phyloP scores from a whole-genome alignment of 305 asterid genomes.

The Andrographis paniculata region DNA sequence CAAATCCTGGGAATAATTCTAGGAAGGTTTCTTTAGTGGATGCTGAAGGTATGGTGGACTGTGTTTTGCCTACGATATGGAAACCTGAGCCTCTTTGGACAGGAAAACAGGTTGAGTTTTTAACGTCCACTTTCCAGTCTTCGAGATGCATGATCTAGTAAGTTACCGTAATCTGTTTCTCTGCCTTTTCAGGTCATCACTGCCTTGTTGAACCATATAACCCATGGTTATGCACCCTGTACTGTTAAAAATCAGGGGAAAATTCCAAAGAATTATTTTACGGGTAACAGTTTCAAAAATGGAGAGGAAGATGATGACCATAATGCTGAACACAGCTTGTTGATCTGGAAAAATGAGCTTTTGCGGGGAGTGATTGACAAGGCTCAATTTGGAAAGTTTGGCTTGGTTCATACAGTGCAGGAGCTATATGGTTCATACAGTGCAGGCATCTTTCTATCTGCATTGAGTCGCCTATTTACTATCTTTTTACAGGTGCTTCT shows the following conservation, averaged over 20 bases:
- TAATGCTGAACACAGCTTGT: constrained; percentile 66
- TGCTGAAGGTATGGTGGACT: constrained; percentile 52
- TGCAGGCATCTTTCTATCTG: constrained; percentile 91
- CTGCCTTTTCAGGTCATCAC: constrained; percentile 62
- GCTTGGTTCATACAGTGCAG: constrained; percentile 92
- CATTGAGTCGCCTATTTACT: constrained; percentile 81
- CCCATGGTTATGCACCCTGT: constrained; percentile 75
- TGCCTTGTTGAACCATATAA: constrained; percentile 74
- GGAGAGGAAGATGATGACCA: constrained; percentile 55
- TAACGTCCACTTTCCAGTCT: not conserved
- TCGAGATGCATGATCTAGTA: not conserved
- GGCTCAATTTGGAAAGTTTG: constrained; percentile 96
- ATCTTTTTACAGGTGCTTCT: constrained; percentile 78
- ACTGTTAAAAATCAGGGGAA: constrained; percentile 75
- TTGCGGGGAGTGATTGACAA: constrained; percentile 96
- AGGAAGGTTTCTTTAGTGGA: constrained; percentile 46
- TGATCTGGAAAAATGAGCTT: constrained; percentile 88
- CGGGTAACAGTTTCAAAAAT: constrained; percentile 26
- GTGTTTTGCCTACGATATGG: constrained; percentile 76
- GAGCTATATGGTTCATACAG: constrained; percentile 86
- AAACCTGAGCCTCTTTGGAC: constrained; percentile 98
- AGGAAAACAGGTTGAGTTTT: constrained; percentile 79
- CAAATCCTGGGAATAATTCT: constrained; percentile 27
- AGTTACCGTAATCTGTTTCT: not conserved
- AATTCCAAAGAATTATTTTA: constrained; percentile 65